Evolutionary conservation across 352 stramenopile species (phyloP), one percentile per base, ranked within the genome.

Genomic region (Phytopythium oedochilum): DNA sequence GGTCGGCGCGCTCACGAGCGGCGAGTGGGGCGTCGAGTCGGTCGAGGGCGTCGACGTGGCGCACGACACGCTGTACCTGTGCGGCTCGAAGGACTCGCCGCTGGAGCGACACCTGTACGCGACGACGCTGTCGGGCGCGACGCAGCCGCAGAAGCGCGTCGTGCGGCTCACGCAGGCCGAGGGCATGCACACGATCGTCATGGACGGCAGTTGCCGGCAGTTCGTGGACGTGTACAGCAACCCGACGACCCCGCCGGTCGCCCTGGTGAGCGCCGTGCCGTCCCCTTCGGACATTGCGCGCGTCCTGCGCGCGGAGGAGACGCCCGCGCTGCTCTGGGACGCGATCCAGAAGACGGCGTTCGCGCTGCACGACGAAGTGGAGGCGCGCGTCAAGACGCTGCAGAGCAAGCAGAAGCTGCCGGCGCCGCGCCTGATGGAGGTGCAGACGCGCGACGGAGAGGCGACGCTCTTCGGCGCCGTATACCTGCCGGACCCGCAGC

Each of bases 91-190:
- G 38, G 82, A 96, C 61, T 92, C 86, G 17, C 78, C 89, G 0
- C 70, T 96, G n/a, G 90, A 98, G 70, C 75, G 84, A 63, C 92
- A 98, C 62, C 63, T 98, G 42, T 98, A 97, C 66, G 86, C 90
- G 61, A 82, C 84, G 35, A 77, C 74, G 38, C 62, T 94, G 25
- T 83, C 79, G 28, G 70, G 78, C 2, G 61, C 60, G 0, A 60
- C 63, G 45, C 57, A 55, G 3, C 59, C 92, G 11, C 61, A 64
- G n/a, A 67, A 65, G 51, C 85, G 75, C 7, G 57, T 56, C 2
- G 73, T 88, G 22, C 73, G 82, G 34, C 61, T 98, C 42, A 98
- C 92, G 26, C 56, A 57, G 20, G 83, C 79, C 23, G 62, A 78
- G 38, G 92, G 90, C 25, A 94, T 97, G 77, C 90, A 98, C 75